phyloP scores from a whole-genome alignment of 2,329 filamentous ascomycete species.

The Botryotinia narcissicola region DNA sequence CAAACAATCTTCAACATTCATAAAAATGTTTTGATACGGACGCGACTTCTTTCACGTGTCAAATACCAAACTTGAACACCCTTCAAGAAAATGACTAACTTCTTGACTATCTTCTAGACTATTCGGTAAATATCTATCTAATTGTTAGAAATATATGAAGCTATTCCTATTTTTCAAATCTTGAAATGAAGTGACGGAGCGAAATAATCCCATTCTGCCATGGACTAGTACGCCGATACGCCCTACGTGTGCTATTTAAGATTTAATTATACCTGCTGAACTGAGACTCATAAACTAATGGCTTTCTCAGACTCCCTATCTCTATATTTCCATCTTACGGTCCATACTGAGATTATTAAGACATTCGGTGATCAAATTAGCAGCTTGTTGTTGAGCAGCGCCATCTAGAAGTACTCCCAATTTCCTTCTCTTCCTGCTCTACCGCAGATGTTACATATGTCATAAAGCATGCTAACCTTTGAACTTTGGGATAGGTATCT shows the following conservation, averaged over 20 bases:
- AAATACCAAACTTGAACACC: accelerated
- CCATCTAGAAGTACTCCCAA: too few relatives aligned
- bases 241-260: background rate
- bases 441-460: background rate
- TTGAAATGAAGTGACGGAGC: accelerated
- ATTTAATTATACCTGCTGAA: background rate
- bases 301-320: background rate
- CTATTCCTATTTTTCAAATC: accelerated
- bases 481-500: accelerated
- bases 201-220: background rate
- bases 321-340: background rate
- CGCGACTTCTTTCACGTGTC: background rate
- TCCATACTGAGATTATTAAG: too few relatives aligned
- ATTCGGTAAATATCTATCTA: background rate
- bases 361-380: background rate
- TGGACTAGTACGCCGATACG: accelerated
- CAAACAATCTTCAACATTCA: background rate
- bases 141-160: background rate
- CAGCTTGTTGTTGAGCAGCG: background rate
- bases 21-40: background rate
- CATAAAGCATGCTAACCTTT: background rate
- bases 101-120: accelerated
- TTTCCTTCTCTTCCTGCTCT: background rate
- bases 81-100: too few relatives aligned
- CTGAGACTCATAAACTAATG: background rate